These are phyloP conservation scores for Capsicum pubescens DNA, from an alignment of 257 asterid species.

Conservation along the genomic window DNA sequence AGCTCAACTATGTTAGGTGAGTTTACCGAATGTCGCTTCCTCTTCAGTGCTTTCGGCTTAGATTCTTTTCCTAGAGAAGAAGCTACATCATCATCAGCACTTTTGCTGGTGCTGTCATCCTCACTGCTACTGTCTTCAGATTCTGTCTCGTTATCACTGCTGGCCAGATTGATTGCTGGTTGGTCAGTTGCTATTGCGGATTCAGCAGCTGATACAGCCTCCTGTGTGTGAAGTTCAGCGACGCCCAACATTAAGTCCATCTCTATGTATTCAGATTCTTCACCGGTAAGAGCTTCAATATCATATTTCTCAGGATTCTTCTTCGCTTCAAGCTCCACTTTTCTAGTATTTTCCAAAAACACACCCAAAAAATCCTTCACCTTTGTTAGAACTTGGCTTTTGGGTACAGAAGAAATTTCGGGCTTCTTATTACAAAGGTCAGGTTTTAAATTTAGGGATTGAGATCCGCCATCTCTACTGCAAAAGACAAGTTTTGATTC, in stretches of 20 bases:
- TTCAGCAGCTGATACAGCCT: constrained; percentile 93
- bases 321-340: constrained; percentile 62
- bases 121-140: constrained; percentile 52
- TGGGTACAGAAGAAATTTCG: constrained; percentile 54
- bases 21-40: constrained; percentile 48
- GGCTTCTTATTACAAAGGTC: constrained; percentile 50
- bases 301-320: constrained; percentile 62
- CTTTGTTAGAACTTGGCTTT: constrained; percentile 79
- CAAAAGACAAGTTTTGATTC: constrained; percentile 70
- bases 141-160: constrained; percentile 51
- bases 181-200: constrained; percentile 71
- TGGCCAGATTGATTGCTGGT: constrained; percentile 42
- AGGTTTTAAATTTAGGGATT: constrained; percentile 35
- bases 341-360: constrained; percentile 73
- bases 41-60: constrained; percentile 31
- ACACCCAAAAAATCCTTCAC: constrained; percentile 76
- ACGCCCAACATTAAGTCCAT: constrained; percentile 95
- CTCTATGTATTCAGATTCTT: constrained; percentile 78
- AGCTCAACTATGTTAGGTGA: constrained; percentile 66
- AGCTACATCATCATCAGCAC: constrained; percentile 26
- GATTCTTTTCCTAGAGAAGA: constrained; percentile 30
- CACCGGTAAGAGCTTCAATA: constrained; percentile 72
- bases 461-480: constrained; percentile 41
- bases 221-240: constrained; percentile 94
- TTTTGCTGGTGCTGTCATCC: constrained; percentile 22